Conservation (phyloP, 176 grass and related monocot genomes). For the Metroxylon sagu region DNA sequence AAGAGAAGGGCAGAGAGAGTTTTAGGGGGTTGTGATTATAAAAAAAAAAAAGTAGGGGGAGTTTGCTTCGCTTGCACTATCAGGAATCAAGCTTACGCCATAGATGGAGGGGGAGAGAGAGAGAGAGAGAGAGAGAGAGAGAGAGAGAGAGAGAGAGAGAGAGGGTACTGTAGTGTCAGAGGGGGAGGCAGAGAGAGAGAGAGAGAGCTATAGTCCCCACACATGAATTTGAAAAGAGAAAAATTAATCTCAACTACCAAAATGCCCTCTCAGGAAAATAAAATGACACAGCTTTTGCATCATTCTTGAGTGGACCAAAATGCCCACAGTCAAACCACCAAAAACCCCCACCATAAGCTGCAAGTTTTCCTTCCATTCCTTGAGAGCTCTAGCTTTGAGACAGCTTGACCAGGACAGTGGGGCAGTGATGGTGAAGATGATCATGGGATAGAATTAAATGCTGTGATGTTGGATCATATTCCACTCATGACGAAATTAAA, state of each 20-base stretch:
- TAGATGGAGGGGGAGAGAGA: slow-evolving; percentile 16
- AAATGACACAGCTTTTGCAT: not conserved
- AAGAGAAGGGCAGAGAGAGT: slow-evolving; percentile 8
- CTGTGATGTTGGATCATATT: too few species aligned
- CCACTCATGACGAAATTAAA: too few species aligned
- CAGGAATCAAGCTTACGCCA: slow-evolving; percentile 86
- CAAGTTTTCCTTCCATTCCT: too few species aligned
- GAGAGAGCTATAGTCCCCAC: not conserved
- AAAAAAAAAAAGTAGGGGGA: slow-evolving; percentile 42
- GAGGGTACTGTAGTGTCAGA: slow-evolving; percentile 44
- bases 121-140: slow-evolving; percentile 23
- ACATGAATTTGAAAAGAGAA: slow-evolving; percentile 1
- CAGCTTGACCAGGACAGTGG: too few species aligned
- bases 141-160: not conserved
- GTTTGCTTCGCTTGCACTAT: slow-evolving; percentile 96
- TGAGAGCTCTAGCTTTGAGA: too few species aligned
- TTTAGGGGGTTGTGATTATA: slow-evolving; percentile 20
- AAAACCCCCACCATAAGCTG: too few species aligned
- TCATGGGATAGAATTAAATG: too few species aligned
- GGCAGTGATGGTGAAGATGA: too few species aligned
- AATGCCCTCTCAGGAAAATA: too few species aligned
- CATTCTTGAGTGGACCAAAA: too few species aligned
- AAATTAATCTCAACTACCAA: not conserved
- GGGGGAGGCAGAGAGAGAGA: slow-evolving; percentile 13
- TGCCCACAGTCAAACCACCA: too few species aligned